Evolutionary conservation across 1,284 basidiomycete species (phyloP), one percentile per base, ranked within the genome.

Genomic region (Trichosporon sp.): DNA sequence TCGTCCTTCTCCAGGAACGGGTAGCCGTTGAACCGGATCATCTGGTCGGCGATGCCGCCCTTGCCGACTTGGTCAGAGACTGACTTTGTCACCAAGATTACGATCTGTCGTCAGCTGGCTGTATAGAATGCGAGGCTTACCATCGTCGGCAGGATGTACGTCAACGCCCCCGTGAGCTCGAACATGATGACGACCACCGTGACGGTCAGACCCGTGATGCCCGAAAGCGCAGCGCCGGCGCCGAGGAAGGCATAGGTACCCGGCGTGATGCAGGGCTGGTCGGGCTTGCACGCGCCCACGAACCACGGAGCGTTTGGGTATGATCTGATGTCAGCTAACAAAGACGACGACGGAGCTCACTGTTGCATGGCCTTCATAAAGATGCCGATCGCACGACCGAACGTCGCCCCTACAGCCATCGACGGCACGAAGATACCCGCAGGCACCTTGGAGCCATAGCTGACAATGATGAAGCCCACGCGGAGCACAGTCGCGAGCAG

Each of bases 121-220:
- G n/a, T 98, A 84, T 76, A 97, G 96, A 92, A 97, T 96, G 32
- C 21, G 16, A 14, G 7, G 73, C 84, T 74, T 70, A 92, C 93
- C 96, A 99, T 99, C 4, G 94, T 96, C 0, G 96, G 96, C 29
- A 99, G 82, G 71, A 99, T 96, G 78, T 99, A 99, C 11, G 94
- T 98, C 71, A 99, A 80, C 1, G 96, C 95, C 9, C 96, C 96
- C 1, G 96, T 99, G n/a, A 99, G 84, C 77, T 99, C 96, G 78
- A 98, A 98, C 95, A 99, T 99, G 81, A 99, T 97, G 61, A 99
- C 96, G 1, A 98, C 96, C 2, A 99, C 94, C 0, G 95, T 93
- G 23, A 99, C 92, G 0, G 96, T 99, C 67, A 98, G 92, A 67
- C 95, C 86, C 84, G 97, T 99, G 60, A 99, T 88, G 27, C 96